Percentiles rank a stretch among this genome's conserved stretches.
Conservation (phyloP, 169 alveolate genomes). For the Plasmodium vivax region DNA sequence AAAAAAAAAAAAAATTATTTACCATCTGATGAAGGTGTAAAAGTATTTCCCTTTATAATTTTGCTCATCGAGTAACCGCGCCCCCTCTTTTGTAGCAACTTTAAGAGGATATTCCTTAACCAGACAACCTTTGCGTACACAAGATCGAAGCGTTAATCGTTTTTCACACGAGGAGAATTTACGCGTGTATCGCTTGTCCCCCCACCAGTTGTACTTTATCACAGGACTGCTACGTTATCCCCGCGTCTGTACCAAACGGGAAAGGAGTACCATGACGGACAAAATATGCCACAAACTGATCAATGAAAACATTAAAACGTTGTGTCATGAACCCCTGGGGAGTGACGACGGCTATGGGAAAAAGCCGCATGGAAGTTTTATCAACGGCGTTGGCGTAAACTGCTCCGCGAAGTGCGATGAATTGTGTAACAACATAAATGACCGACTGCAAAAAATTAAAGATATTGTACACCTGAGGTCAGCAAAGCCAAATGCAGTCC, state of each 20-base stretch:
- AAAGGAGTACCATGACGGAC: constrained; percentile 23
- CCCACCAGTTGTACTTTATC: not conserved
- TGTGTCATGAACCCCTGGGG: constrained; percentile 22
- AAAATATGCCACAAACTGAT: constrained; percentile 61
- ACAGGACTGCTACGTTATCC: not conserved
- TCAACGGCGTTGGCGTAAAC: constrained; percentile 4
- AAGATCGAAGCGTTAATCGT: not conserved
- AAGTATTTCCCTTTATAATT: not conserved
- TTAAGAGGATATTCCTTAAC: not conserved
- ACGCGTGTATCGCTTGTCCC: not conserved
- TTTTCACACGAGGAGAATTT: not conserved
- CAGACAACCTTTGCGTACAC: not conserved
- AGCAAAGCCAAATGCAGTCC: constrained; percentile 49
- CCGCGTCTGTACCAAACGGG: not conserved
- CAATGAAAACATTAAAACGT: constrained; percentile 54
- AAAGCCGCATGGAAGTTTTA: constrained; percentile 6
- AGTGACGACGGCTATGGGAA: not conserved
- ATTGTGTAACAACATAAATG: constrained; percentile 67
- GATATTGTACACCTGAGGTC: constrained; percentile 71
- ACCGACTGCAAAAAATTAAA: constrained; percentile 58
- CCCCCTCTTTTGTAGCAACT: not conserved
- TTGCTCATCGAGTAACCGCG: not conserved
- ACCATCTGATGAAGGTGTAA: not conserved
- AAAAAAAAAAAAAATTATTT: not conserved
- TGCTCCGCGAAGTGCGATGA: constrained; percentile 73